These are phyloP conservation scores for Meripilus lineatus DNA, from an alignment of 1,284 basidiomycete genomes.

Conservation along the genomic window DNA sequence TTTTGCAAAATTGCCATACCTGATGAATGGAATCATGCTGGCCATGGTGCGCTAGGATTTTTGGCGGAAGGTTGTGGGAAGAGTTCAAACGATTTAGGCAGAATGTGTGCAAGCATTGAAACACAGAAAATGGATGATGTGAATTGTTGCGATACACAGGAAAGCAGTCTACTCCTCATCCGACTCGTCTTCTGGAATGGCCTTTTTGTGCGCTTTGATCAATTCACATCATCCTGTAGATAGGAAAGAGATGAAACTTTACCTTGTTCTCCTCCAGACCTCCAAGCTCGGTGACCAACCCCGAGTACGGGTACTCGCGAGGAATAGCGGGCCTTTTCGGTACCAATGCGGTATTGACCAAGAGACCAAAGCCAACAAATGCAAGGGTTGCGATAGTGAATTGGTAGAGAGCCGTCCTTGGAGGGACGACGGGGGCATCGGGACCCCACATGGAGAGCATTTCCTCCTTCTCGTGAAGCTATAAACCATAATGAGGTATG, in stretches of 20 bases:
- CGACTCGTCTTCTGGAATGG: slow-evolving; percentile 10
- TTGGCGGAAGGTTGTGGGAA: background rate
- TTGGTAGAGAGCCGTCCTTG: slow-evolving; percentile 54
- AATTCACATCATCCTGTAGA: slow-evolving; percentile 1
- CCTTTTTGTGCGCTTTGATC: slow-evolving; percentile 5
- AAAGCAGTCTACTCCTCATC: slow-evolving; percentile 15
- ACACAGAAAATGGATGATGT: too few species aligned
- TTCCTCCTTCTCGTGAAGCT: slow-evolving; percentile 86
- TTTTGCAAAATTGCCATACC: too few species aligned
- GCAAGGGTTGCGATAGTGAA: slow-evolving; percentile 55
- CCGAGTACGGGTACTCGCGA: slow-evolving; percentile 69
- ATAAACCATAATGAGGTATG: slow-evolving; percentile 9
- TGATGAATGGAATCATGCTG: too few species aligned
- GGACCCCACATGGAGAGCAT: slow-evolving; percentile 87
- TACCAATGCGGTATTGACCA: slow-evolving; percentile 46
- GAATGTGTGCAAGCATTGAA: slow-evolving; percentile 1
- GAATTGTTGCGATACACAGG: slow-evolving; percentile 1
- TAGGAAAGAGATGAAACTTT: slow-evolving; percentile 16
- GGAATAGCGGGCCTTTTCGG: slow-evolving; percentile 60
- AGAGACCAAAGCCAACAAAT: slow-evolving; percentile 55
- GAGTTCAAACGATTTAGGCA: background rate
- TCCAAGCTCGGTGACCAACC: slow-evolving; percentile 69
- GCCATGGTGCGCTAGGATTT: too few species aligned
- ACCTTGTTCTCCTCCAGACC: slow-evolving; percentile 75
- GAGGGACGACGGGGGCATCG: slow-evolving; percentile 59